Evolutionary conservation across 2,329 filamentous ascomycete genomes (phyloP).

Genomic region (Samsoniella hepiali): DNA sequence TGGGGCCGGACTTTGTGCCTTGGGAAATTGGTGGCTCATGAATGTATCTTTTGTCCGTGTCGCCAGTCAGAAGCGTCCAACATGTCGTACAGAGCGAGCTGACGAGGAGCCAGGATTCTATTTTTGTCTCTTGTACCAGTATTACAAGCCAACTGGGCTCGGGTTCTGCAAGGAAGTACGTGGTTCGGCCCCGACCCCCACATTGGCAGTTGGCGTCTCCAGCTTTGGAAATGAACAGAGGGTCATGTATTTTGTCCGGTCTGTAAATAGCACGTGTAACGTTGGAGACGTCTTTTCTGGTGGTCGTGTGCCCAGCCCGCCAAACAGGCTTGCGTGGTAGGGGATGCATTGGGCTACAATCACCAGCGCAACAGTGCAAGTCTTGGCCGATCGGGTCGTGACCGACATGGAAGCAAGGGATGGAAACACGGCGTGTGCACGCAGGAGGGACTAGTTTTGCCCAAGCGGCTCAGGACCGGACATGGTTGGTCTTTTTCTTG

Average conservation of each 20-base stretch:
- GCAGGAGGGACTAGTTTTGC: not conserved
- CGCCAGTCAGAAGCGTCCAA: not conserved
- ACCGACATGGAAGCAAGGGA: not conserved
- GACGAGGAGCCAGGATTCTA: not conserved
- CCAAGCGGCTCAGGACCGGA: constrained; percentile 1
- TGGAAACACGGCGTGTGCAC: constrained; percentile 9
- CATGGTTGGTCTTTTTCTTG: constrained; percentile 3
- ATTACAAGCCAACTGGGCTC: not conserved
- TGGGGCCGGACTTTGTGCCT: not conserved
- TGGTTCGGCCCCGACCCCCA: not conserved
- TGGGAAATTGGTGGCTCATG: not conserved
- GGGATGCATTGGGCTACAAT: not conserved
- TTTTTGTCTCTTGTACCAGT: not conserved
- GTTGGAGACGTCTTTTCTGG: not conserved
- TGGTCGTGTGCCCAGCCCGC: not conserved
- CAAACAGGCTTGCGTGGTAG: too few relatives aligned
- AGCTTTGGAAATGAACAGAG: constrained; percentile 5
- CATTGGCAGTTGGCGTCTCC: not conserved
- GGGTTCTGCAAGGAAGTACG: not conserved
- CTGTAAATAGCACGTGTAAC: not conserved
- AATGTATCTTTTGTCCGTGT: not conserved
- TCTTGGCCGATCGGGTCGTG: not conserved
- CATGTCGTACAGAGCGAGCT: constrained; percentile 3
- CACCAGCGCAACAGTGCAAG: not conserved
- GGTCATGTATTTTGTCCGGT: not conserved